Base-by-base conservation (phyloP, 768 basidiomycete genomes). In the Pseudohyphozyma bogoriensis region DNA sequence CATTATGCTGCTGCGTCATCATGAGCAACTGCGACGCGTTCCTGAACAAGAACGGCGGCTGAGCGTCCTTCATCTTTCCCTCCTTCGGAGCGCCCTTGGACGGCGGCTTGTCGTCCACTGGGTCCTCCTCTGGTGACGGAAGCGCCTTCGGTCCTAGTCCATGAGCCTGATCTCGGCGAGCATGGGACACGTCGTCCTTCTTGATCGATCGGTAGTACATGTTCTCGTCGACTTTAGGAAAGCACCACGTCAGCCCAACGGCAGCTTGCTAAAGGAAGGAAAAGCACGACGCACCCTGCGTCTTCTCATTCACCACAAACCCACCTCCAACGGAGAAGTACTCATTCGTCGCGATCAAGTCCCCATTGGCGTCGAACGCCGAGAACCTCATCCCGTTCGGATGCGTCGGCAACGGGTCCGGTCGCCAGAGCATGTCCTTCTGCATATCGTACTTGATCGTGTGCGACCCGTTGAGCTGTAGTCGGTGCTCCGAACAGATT, bases 221-320 rank as follows among this genome's bases (percentile, higher is more conserved):
- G 71, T 96, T 96, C 76, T 96, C 92, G 67, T 63, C 64, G 37
- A 66, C 63, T 64, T 10, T 24, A 26, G 46, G n/a, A 36, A 6
- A 45, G 33, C 1, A 32, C n/a, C 20, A 51, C 3, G 39, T 32
- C 31, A 45, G 60, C 26, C 26, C 26, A 26, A 13, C 50, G 18
- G 16, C 36, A 49, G 22, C 10, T 4, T 26, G 24, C 29, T 20
- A 24, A 31, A 42, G 32, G 39, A 31, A 28, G 26, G 37, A 26
- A 22, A 22, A 26, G 22, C 7, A 18, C 18, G 22, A 64, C 69
- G 59, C 66, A 85, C 87, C 83, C 78, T 91, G 85, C 2, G 90
- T 95, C 72, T 89, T 87, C 42, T 91, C 87, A 69, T 95, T 95
- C 29, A 95, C 89, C 4, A 93, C 90, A 71, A 93, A 95, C 3